Evolutionary conservation across 1,284 basidiomycete genomes (phyloP).

Genomic region (Marasmius fiardii): DNA sequence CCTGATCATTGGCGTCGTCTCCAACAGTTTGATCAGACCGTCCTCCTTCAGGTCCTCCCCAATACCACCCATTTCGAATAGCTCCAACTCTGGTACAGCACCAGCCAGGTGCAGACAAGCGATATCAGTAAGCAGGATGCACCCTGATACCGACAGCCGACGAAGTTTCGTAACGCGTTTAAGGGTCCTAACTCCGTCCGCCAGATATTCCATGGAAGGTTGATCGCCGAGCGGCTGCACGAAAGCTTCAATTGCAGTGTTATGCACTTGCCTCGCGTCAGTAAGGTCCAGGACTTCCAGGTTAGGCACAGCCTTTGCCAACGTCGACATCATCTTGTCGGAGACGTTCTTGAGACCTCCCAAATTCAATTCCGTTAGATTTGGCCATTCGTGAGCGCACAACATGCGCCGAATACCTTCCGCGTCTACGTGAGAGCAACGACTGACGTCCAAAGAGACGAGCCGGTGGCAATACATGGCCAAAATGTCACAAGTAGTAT

Average conservation of each 20-base stretch:
- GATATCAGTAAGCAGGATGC: slow-evolving; percentile 68
- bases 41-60: slow-evolving; percentile 65
- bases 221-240: slow-evolving; percentile 47
- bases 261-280: slow-evolving; percentile 67
- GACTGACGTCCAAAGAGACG: slow-evolving; percentile 65
- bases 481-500: slow-evolving; percentile 69
- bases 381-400: slow-evolving; percentile 36
- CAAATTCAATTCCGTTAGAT: slow-evolving; percentile 58
- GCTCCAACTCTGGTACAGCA: slow-evolving; percentile 72
- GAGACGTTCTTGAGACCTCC: slow-evolving; percentile 62
- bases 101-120: slow-evolving; percentile 72
- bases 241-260: slow-evolving; percentile 72
- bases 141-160: slow-evolving; percentile 80
- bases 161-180: slow-evolving; percentile 68
- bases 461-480: slow-evolving; percentile 54
- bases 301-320: slow-evolving; percentile 65
- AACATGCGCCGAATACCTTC: slow-evolving; percentile 52
- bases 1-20: slow-evolving; percentile 67
- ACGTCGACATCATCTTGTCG: slow-evolving; percentile 53
- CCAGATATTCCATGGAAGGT: slow-evolving; percentile 32
- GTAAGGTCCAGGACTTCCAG: slow-evolving; percentile 84
- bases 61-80: slow-evolving; percentile 80
- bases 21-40: slow-evolving; percentile 70
- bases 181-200: slow-evolving; percentile 44
- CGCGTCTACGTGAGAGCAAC: slow-evolving; percentile 70